Conservation (phyloP, 495 filamentous ascomycete species). For the Penicillium samsonianum region DNA sequence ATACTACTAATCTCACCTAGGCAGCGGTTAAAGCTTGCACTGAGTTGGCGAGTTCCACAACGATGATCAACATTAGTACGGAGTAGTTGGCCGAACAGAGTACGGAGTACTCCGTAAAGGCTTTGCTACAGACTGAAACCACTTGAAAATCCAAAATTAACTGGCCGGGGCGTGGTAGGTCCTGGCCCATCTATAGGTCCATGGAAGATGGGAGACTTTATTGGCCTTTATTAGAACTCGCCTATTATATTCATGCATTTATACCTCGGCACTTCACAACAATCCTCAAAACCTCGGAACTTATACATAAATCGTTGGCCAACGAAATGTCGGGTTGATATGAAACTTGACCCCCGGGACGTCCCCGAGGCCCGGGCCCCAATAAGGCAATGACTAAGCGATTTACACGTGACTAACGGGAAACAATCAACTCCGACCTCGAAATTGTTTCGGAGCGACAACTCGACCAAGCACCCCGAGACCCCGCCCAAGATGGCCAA, state of each 20-base stretch:
- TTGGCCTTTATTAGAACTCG: not conserved
- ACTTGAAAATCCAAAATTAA: not conserved
- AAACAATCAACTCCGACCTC: slow-evolving; percentile 9
- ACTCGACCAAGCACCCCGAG: slow-evolving; percentile 12
- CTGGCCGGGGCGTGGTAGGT: not conserved
- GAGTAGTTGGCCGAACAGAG: too few species aligned
- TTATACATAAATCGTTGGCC: not conserved
- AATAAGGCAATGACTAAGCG: slow-evolving; percentile 5
- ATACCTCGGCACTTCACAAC: not conserved
- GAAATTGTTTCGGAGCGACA: slow-evolving; percentile 10
- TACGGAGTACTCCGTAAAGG: not conserved
- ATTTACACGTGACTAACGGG: slow-evolving; percentile 5
- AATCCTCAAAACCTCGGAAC: not conserved
- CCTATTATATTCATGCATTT: not conserved
- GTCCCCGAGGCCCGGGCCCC: not conserved
- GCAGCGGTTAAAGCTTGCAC: not conserved
- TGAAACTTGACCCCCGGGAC: too few species aligned
- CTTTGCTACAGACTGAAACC: not conserved
- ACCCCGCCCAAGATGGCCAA: slow-evolving; percentile 37
- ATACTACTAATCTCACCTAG: not conserved
- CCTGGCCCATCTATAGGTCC: not conserved
- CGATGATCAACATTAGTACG: not conserved
- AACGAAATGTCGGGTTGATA: not conserved
- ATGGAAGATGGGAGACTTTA: not conserved
- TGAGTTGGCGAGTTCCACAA: not conserved